Base-by-base conservation (phyloP, 305 asterid genomes). In the Fraxinus greggii region DNA sequence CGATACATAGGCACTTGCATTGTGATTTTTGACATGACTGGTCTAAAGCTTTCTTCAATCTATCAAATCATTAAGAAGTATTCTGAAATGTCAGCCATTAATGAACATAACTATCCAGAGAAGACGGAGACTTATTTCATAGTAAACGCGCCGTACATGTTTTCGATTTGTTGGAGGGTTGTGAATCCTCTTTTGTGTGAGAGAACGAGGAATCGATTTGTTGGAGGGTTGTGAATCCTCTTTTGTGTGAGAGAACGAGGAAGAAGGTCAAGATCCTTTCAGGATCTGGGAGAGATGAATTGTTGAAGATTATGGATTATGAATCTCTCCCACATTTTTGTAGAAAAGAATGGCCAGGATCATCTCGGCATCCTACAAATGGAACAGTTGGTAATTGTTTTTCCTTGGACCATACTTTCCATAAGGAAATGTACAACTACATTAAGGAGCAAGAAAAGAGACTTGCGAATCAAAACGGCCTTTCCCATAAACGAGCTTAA, bases 81-180 rank as follows among this genome's bases (percentile, higher is more conserved):
- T 8, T 92, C 98, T 75, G 87, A 81, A 79, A 86, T 95, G 76
- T 92, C 98, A 80, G 87, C 97, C 36, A 90, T 95, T 38, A 98
- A 95, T 85, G 98, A 95, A 86, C 90, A 91, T 80, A 93, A 94
- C 88, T 95, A 94, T 85, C 98, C 98, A 0, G 99, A 95, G 95
- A 95, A 92, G 90, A 92, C 97, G 4, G 96, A 91, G 38, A 90
- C 93, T 0, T 95, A 95, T 84, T 94, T 88, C 89, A 92, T 95
- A 67, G 98, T 95, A 79, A 95, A 95, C 63, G 99, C 95, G 40
- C 98, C 98, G 40, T 94, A 93, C 79, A 88, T 95, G 67, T 95
- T 95, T 86, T 93, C 97, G 61, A 94, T 97, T 29, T 94, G 99
- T 85, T 95, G 99, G 98, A 95, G 93, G 99, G 98, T 93, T 15